A percentile compares a stretch with the other conserved stretches of the same genome.
Conservation (phyloP, 1,139 yeast genomes). For the Protomyces lactucae-debilis region DNA sequence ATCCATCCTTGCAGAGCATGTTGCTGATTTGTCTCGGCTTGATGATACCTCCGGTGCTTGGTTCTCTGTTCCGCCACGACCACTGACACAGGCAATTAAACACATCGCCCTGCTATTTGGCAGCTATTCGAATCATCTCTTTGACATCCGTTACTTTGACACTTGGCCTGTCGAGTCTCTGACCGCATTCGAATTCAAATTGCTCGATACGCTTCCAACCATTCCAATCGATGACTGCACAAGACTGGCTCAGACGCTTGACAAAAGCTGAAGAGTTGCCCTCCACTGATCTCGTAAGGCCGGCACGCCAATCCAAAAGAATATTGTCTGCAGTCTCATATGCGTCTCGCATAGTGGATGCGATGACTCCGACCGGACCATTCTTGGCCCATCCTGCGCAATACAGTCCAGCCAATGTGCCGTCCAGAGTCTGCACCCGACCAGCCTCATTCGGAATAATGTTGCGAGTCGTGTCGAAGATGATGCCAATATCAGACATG, state of each 20-base stretch:
- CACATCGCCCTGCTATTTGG: neutral
- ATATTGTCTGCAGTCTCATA: slow-evolving; percentile 69
- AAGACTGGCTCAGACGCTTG: slow-evolving; percentile 17
- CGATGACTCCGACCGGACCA: slow-evolving; percentile 89
- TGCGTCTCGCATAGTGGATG: slow-evolving; percentile 82
- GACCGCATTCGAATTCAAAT: slow-evolving; percentile 52
- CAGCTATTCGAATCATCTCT: slow-evolving; percentile 48
- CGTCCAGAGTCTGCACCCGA: slow-evolving; percentile 45
- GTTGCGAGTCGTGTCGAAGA: slow-evolving; percentile 46
- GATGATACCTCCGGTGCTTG: neutral
- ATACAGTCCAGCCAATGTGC: slow-evolving; percentile 53
- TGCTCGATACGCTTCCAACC: slow-evolving; percentile 64
- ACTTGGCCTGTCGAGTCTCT: slow-evolving; percentile 48
- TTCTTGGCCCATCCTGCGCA: slow-evolving; percentile 89
- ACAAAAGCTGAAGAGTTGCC: slow-evolving; percentile 32
- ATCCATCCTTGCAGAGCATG: neutral
- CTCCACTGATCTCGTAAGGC: slow-evolving; percentile 23
- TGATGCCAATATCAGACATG: slow-evolving; percentile 48
- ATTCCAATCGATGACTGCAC: slow-evolving; percentile 48
- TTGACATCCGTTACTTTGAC: slow-evolving; percentile 50
- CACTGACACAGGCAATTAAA: neutral
- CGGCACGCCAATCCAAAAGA: slow-evolving; percentile 48
- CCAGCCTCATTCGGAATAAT: slow-evolving; percentile 58
- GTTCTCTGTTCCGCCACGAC: neutral
- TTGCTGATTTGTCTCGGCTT: neutral